Conservation (phyloP, 2,329 filamentous ascomycete species). For the Ophiosphaerella herpotricha region DNA sequence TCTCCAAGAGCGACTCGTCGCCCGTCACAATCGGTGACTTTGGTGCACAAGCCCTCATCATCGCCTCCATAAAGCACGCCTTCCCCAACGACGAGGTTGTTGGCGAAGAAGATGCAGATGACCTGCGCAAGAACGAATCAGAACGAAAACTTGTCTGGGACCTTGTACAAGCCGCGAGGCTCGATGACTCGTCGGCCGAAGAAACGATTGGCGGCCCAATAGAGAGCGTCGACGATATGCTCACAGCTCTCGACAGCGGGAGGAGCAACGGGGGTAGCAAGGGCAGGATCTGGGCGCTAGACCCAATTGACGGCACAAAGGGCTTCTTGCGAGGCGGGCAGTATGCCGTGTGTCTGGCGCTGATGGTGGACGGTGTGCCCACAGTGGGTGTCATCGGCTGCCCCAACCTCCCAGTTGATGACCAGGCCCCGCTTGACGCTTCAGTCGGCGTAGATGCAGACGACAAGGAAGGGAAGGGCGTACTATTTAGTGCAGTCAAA, state of each 20-base stretch:
- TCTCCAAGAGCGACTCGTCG: constrained; percentile 92
- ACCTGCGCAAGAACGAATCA: constrained; percentile 71
- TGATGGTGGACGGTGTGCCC: constrained; percentile 92
- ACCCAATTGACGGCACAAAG: constrained; percentile 97
- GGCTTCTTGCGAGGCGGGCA: constrained; percentile 95
- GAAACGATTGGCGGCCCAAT: constrained; percentile 71
- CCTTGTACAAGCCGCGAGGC: constrained; percentile 72
- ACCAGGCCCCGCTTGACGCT: constrained; percentile 70
- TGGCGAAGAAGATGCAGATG: constrained; percentile 88
- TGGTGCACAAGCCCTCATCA: constrained; percentile 95
- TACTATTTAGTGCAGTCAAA: constrained; percentile 82
- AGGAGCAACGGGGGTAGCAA: constrained; percentile 71
- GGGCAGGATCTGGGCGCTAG: constrained; percentile 92
- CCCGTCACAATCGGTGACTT: constrained; percentile 98
- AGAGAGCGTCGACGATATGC: constrained; percentile 66
- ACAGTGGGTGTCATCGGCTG: constrained; percentile 94
- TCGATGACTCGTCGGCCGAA: constrained; percentile 69
- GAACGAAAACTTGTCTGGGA: constrained; percentile 82
- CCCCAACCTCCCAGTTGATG: constrained; percentile 90
- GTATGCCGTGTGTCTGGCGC: constrained; percentile 90
- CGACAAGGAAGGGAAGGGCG: constrained; percentile 76
- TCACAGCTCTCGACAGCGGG: constrained; percentile 62
- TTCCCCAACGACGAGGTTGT: constrained; percentile 93
- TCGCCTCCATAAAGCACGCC: constrained; percentile 82
- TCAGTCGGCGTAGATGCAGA: constrained; percentile 75